These are phyloP conservation scores for Sporopachydermia quercuum DNA, from an alignment of 805 yeast genomes.

Conservation along the genomic window DNA sequence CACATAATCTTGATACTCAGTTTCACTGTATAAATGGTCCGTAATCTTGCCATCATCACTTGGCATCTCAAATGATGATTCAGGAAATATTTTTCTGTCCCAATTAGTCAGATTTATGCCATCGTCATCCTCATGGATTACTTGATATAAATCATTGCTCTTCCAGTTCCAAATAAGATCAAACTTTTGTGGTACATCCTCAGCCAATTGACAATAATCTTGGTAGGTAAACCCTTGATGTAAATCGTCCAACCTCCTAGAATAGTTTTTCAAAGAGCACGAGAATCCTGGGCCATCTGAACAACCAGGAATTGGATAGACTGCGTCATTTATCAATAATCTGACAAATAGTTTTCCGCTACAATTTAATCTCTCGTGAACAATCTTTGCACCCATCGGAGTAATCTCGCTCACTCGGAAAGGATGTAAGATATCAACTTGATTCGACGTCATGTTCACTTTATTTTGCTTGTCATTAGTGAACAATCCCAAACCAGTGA, in stretches of 20 bases:
- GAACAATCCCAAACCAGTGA: constrained; percentile 33
- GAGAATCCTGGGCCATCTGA: constrained; percentile 39
- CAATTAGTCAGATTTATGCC: too few species aligned
- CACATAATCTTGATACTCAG: too few species aligned
- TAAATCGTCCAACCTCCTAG: not conserved
- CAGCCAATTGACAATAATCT: too few species aligned
- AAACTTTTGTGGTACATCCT: constrained; percentile 11
- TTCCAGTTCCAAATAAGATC: constrained; percentile 15
- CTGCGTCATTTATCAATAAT: constrained; percentile 37
- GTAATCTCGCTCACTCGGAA: constrained; percentile 34
- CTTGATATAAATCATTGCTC: too few species aligned
- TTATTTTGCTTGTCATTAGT: constrained; percentile 23
- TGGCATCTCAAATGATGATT: too few species aligned
- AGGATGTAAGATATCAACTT: constrained; percentile 29
- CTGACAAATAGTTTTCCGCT: constrained; percentile 27
- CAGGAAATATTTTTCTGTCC: too few species aligned
- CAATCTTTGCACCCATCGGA: constrained; percentile 44
- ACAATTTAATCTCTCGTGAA: constrained; percentile 35
- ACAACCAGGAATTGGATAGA: constrained; percentile 33
- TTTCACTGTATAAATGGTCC: too few species aligned
- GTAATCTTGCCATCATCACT: too few species aligned
- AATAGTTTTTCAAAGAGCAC: constrained; percentile 23
- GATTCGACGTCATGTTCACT: constrained; percentile 29
- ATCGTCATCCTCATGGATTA: too few species aligned
- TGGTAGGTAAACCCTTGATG: not conserved